Conservation (phyloP, 139 green algal genomes). For the Microglena sp. region DNA sequence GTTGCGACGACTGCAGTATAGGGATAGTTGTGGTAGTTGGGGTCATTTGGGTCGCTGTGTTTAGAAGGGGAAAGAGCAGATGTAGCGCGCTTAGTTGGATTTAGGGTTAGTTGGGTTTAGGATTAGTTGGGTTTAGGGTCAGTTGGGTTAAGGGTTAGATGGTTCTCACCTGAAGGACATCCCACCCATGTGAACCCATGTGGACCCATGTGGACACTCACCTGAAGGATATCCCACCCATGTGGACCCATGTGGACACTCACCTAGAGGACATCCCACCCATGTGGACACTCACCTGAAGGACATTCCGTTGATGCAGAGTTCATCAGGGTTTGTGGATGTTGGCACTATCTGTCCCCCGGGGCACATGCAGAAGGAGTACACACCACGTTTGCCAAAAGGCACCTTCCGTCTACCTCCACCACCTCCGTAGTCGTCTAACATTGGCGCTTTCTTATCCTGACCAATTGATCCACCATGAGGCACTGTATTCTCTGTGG, state of each 20-base stretch:
- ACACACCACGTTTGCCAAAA: slow-evolving; percentile 36
- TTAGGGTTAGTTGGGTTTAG: too few species aligned
- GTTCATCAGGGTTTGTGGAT: slow-evolving; percentile 34
- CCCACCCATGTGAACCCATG: not conserved
- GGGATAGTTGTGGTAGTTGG: too few species aligned
- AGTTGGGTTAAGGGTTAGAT: too few species aligned
- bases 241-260: not conserved
- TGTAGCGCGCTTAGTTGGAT: too few species aligned
- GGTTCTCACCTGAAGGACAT: not conserved
- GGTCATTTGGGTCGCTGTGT: too few species aligned
- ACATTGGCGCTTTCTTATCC: not conserved
- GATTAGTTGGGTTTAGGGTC: too few species aligned
- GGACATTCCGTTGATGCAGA: slow-evolving; percentile 80
- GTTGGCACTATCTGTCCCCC: slow-evolving; percentile 63
- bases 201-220: not conserved
- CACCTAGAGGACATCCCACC: slow-evolving; percentile 70
- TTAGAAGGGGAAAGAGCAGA: too few species aligned
- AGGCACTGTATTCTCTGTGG: too few species aligned
- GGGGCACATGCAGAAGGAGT: slow-evolving; percentile 88
- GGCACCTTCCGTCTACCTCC: not conserved
- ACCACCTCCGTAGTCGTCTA: not conserved
- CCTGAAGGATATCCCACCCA: not conserved
- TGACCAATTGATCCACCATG: too few species aligned
- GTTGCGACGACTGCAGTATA: slow-evolving; percentile 34
- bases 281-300: slow-evolving; percentile 36